Base-by-base conservation (phyloP, 2,329 filamentous ascomycete species). In the Proliferodiscus dingleyae region DNA sequence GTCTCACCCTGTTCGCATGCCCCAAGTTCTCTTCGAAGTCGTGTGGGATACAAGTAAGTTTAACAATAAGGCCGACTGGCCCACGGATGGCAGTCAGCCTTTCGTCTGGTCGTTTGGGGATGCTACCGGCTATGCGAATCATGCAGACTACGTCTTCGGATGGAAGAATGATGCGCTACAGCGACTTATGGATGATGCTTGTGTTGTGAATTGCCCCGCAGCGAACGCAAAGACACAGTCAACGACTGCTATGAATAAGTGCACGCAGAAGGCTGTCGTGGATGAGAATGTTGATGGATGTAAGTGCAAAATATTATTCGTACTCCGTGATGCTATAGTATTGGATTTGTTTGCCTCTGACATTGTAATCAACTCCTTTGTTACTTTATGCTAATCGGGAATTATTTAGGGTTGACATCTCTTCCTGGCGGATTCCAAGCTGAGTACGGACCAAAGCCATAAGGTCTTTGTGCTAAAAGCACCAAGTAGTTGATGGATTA, bases 121-220 rank as follows among this genome's bases (percentile, higher is more conserved):
- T 67, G 64, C 58, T 59, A 68, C 68, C 26, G 72, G 72, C 28
- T 65, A 71, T 21, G 71, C 71, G 3, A 71, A 71, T n/a, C 71
- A 75, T 58, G 72, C 71, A 24, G 72, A 75, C 60, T 75, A 75
- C 58, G 61, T 74, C 49, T 74, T 74, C 54, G 71, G 71, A 48
- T 74, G 71, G 71, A 68, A 74, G 57, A 69, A 64, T 49, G 64
- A 73, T 56, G 63, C 68, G 3, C 67, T 75, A 37, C 72, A 75
- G 59, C 68, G 64, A 61, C 66, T 70, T 56, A 71, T 72, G 68
- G 68, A 72, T 60, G 67, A 66, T 52, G 53, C 54, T 51, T 73
- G 70, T 63, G 70, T 71, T 58, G 67, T 72, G 34, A 69, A 74
- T 68, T 71, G 72, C 58, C 53, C 66, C 21, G 56, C 58, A 23